Conservation (phyloP, 345 rosid species). For the Camelina laxa region DNA sequence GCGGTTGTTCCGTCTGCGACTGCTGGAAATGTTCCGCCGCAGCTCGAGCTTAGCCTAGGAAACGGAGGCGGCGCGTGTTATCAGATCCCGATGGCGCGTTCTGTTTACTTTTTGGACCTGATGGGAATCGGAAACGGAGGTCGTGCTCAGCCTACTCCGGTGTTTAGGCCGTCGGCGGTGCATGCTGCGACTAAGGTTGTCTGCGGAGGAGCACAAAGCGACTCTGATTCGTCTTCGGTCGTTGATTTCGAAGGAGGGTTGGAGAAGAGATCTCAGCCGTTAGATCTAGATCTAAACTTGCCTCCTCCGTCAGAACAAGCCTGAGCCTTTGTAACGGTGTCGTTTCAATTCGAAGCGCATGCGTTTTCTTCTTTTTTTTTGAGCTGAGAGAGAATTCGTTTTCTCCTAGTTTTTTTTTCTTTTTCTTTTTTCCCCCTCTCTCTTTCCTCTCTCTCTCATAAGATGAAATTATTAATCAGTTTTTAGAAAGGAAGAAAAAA, state of each 20-base stretch:
- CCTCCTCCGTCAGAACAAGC: conserved; percentile 66
- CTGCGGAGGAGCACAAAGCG: conserved; percentile 54
- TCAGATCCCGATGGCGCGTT: conserved; percentile 45
- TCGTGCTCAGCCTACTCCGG: conserved; percentile 13
- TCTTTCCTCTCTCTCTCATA: conserved; percentile 17
- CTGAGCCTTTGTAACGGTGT: conserved; percentile 43
- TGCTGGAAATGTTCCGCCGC: conserved; percentile 42
- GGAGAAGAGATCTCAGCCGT: conserved; percentile 46
- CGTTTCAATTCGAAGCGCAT: conserved; percentile 35
- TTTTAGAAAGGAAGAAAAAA: conserved; percentile 22
- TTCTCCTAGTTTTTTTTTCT: conserved; percentile 7
- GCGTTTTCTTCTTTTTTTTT: conserved; percentile 25
- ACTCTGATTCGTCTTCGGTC: conserved; percentile 68
- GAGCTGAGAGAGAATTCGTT: conserved; percentile 34
- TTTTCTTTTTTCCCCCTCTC: conserved; percentile 11
- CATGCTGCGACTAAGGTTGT: conserved; percentile 36
- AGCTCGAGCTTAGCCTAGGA: conserved; percentile 55
- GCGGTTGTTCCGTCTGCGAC: conserved; percentile 1
- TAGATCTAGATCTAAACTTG: conserved; percentile 73
- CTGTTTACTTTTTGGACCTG: conserved; percentile 59
- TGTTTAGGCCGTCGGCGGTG: conserved; percentile 33
- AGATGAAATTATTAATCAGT: conserved; percentile 20
- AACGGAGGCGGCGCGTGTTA: conserved; percentile 37
- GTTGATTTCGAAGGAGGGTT: conserved; percentile 53
- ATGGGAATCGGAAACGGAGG: conserved; percentile 48